Conservation (phyloP, 2,329 filamentous ascomycete species). For the Dothideomycetes sp. region DNA sequence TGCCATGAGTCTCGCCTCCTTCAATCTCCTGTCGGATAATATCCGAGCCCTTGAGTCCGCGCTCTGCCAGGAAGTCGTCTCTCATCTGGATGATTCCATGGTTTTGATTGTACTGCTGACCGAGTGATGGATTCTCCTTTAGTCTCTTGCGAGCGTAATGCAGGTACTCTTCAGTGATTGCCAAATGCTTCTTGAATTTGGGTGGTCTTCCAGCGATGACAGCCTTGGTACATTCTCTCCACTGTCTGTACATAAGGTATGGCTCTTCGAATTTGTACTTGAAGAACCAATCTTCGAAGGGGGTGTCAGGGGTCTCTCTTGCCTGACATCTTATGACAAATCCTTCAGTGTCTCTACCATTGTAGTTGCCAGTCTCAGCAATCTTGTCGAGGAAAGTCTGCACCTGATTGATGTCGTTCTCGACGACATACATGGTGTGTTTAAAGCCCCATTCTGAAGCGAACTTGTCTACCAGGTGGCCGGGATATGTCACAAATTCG, state of each 20-base stretch:
- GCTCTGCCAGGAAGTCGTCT: conserved; percentile 74
- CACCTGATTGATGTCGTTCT: conserved; percentile 64
- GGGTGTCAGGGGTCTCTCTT: conserved; percentile 41
- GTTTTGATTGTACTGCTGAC: conserved; percentile 67
- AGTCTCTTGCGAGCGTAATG: conserved; percentile 69
- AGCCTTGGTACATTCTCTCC: conserved; percentile 92
- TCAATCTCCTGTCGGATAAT: conserved; percentile 68
- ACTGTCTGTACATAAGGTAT: conserved; percentile 97
- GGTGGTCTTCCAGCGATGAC: conserved; percentile 68
- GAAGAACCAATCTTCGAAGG: conserved; percentile 95
- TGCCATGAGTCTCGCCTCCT: conserved; percentile 40
- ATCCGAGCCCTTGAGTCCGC: conserved; percentile 78
- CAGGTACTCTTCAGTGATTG: conserved; percentile 88
- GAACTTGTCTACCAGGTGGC: conserved; percentile 75
- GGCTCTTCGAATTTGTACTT: conserved; percentile 99
- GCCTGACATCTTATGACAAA: conserved; percentile 88
- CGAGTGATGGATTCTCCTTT: conserved; percentile 56
- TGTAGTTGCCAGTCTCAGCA: conserved; percentile 81
- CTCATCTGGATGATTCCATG: conserved; percentile 91
- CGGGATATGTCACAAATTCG: conserved; percentile 78
- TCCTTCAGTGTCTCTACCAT: conserved; percentile 87
- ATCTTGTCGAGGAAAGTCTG: conserved; percentile 73
- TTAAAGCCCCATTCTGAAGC: conserved; percentile 90
- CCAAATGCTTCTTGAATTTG: conserved; percentile 73
- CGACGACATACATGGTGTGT: conserved; percentile 71